Evolutionary conservation across 495 filamentous ascomycete genomes (phyloP).

Genomic region (Talaromyces trachyspermus): DNA sequence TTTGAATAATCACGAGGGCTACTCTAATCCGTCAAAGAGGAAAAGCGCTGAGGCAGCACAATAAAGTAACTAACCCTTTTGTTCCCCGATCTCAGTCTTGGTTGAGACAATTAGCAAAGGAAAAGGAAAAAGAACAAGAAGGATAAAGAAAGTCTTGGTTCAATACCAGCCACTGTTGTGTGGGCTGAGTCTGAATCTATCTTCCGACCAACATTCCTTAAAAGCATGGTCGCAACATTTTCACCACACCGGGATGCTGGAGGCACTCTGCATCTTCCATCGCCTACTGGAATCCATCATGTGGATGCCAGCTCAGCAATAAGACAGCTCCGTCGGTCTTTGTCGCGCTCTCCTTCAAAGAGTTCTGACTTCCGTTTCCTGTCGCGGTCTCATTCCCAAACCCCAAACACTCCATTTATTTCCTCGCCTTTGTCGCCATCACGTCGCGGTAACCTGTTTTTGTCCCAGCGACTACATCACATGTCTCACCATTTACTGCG

Average conservation of each 20-base stretch:
- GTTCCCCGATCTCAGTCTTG: no score
- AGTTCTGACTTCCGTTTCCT: conserved; percentile 57
- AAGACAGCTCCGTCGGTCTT: conserved; percentile 69
- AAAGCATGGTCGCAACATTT: conserved; percentile 43
- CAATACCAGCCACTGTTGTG: conserved; percentile 1
- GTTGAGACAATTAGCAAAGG: no score
- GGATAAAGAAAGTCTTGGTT: no score
- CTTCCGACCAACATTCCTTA: conserved; percentile 1
- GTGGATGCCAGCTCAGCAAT: conserved; percentile 72
- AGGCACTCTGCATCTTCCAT: conserved; percentile 73
- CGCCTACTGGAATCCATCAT: conserved; percentile 72
- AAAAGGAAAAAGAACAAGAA: neutral
- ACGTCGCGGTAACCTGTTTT: conserved; percentile 38
- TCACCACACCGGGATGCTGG: conserved; percentile 57
- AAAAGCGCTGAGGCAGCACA: no score
- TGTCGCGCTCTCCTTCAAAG: conserved; percentile 84
- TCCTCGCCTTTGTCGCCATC: conserved; percentile 47
- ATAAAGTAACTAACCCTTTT: no score
- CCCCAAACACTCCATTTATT: conserved; percentile 32
- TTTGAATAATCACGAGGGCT: no score
- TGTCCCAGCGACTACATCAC: conserved; percentile 37
- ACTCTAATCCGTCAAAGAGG: no score
- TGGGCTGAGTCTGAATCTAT: neutral
- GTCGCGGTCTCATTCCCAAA: conserved; percentile 48
- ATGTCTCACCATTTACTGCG: conserved; percentile 1